Evolutionary conservation across 306 rosid genomes (phyloP), one percentile per base, ranked within the genome.

Genomic region (Spatholobus suberectus): DNA sequence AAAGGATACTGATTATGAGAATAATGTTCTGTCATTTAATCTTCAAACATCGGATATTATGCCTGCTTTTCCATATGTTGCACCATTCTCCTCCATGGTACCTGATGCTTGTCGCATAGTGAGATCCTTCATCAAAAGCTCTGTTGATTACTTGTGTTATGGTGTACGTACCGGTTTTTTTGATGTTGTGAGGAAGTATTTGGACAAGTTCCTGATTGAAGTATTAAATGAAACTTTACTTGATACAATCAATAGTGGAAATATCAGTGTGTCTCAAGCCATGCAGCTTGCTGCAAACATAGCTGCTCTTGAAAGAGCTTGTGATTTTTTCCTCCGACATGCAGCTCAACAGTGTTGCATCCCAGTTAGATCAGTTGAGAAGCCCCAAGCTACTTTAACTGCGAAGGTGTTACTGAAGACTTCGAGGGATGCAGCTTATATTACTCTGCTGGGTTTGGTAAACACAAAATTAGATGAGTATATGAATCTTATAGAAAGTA

Each of bases 241-340:
- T 7, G 77, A 89, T 37, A 88, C 82, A 4, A 89, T 96, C 75
- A 86, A 89, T 59, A 78, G 91, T 37, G 85, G 90, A 41, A 89
- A 17, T 82, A 91, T 90, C 76, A 91, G 88, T 10, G 89, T 92
- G 40, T 87, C 98, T 79, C 98, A 90, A 72, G 99, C 98, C 70
- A 96, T 96, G 99, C 99, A 96, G 89, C 87, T 94, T 23, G 97
- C 98, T 78, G 98, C 99, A 43, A 96, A 96, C 88, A 86, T 91
- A 83, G 32, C 99, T 40, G 89, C 84, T 80, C 85, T 96, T 9
- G 99, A 96, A 91, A 90, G 95, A 87, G 98, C 98, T 57, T 94
- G 99, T 78, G 97, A 94, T 79, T 96, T 83, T 85, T 96, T 94
- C 81, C 89, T 96, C 68, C 74, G 91, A 37, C 87, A 92, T 77